These are phyloP conservation scores for Kluyveromyces siamensis DNA, from an alignment of 805 yeast species.

Conservation along the genomic window DNA sequence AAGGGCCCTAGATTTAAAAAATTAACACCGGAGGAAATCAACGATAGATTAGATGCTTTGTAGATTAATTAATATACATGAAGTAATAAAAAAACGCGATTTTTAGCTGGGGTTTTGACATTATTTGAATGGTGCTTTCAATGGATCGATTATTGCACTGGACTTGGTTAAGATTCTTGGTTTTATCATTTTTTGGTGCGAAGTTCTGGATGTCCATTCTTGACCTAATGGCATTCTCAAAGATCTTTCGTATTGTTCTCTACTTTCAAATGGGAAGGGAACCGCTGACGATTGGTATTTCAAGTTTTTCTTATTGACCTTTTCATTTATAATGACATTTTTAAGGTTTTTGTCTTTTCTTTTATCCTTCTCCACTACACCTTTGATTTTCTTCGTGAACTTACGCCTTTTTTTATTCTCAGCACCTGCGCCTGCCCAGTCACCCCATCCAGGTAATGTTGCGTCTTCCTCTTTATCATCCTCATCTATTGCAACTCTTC, in stretches of 20 bases:
- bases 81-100: neutral
- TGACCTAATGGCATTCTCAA: constrained; percentile 94
- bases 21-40: constrained; percentile 81
- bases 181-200: constrained; percentile 82
- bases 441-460: constrained; percentile 96
- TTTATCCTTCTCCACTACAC: constrained; percentile 60
- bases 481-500: constrained; percentile 56
- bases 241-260: constrained; percentile 91
- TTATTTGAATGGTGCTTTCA: constrained; percentile 73
- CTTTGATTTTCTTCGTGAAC: constrained; percentile 62
- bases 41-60: constrained; percentile 90
- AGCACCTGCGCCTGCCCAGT: constrained; percentile 75
- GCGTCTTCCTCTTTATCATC: constrained; percentile 81
- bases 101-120: neutral
- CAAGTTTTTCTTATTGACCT: constrained; percentile 69
- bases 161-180: constrained; percentile 82
- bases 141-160: constrained; percentile 85
- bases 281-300: constrained; percentile 85
- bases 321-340: constrained; percentile 85
- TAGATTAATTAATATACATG: constrained; percentile 26
- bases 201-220: constrained; percentile 86
- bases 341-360: constrained; percentile 71
- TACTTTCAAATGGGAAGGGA: constrained; percentile 88
- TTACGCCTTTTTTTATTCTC: constrained; percentile 45
- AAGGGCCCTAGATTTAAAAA: constrained; percentile 85